A percentile compares a stretch with the other conserved stretches of the same genome.
These are phyloP conservation scores for Tremellales sp. DNA, from an alignment of 1,284 basidiomycete species.

Conservation along the genomic window DNA sequence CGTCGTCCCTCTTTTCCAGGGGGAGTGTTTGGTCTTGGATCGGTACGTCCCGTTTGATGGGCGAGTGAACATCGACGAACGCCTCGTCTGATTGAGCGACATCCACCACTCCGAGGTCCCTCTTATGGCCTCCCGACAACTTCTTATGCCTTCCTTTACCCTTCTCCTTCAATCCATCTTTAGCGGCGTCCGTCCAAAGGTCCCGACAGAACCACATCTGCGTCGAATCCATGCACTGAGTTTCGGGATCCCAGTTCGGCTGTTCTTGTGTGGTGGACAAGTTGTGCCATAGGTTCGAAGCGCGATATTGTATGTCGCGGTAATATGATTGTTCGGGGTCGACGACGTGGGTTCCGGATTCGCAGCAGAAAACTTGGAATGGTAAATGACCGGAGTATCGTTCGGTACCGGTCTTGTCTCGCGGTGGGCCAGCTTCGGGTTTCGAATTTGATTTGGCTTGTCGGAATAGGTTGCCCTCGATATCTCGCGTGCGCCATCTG, in stretches of 20 bases:
- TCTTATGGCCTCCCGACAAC: constrained; percentile 18
- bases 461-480: constrained; percentile 91
- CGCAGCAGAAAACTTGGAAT: constrained; percentile 96
- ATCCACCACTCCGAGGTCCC: constrained; percentile 13
- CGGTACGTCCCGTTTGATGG: constrained; percentile 1
- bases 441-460: constrained; percentile 88
- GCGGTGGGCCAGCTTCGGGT: constrained; percentile 81
- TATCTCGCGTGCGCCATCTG: constrained; percentile 91
- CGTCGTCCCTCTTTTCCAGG: constrained; percentile 1
- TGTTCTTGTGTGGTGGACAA: constrained; percentile 60
- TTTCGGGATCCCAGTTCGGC: constrained; percentile 64
- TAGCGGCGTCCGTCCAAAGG: constrained; percentile 79
- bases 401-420: constrained; percentile 69
- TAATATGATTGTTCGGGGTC: constrained; percentile 93
- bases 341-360: constrained; percentile 89
- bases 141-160: constrained; percentile 25
- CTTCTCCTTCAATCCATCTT: constrained; percentile 58
- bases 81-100: neutral
- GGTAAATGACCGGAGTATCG: constrained; percentile 86
- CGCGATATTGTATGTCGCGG: constrained; percentile 73
- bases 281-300: constrained; percentile 74
- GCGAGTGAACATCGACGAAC: neutral
- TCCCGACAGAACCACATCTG: constrained; percentile 96
- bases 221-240: constrained; percentile 82
- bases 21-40: neutral